Evolutionary conservation across 163 green algal genomes (phyloP), one percentile per base, ranked within the genome.

Genomic region (Coccomyxa subellipsoidea): DNA sequence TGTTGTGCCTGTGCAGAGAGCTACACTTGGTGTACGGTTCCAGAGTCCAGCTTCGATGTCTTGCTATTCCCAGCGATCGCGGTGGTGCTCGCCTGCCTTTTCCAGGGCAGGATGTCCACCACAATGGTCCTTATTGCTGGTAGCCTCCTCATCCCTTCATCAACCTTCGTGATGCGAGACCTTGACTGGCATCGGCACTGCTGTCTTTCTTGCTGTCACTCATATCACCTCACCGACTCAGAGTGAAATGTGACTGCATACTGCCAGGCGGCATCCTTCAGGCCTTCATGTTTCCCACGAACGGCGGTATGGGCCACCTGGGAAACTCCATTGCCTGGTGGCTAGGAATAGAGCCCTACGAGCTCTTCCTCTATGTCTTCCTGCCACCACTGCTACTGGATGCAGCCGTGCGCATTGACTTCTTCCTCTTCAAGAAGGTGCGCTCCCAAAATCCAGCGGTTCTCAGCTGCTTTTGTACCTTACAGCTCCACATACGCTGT

Each of bases 361-460:
- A 97, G 79, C 83, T 95, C 4, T 98, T 98, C 86, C 95, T 98
- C 84, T 98, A 96, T 85, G 86, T 96, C 37, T 98, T 98, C 87
- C 88, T 98, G 72, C 95, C 95, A 21, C 94, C 95, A 0, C 87
- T 98, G 81, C 84, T 98, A 40, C 87, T 98, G 53, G 95, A 98
- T 79, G 89, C 87, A 8, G 93, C 94, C 0, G 91, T 96, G 27
- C 88, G 93, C 5, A 93, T 98, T 0, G 95, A 98, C 84, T 98
- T 94, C 76, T 98, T 95, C 87, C 88, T 97, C 36, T 98, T 98
- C 86, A 91, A 92, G 36, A 96, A 97, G 92, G 91, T 96, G 77
- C 1, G 78, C 54, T 18, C 47, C 18, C 18, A 12, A 71, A 59
- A n/a, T n/a, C n/a, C n/a, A n/a, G n/a, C n/a, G n/a, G n/a, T n/a